Percentiles rank a stretch among this genome's conserved stretches.
Conservation (phyloP, 2,329 filamentous ascomycete genomes). For the Geosmithia morbida region DNA sequence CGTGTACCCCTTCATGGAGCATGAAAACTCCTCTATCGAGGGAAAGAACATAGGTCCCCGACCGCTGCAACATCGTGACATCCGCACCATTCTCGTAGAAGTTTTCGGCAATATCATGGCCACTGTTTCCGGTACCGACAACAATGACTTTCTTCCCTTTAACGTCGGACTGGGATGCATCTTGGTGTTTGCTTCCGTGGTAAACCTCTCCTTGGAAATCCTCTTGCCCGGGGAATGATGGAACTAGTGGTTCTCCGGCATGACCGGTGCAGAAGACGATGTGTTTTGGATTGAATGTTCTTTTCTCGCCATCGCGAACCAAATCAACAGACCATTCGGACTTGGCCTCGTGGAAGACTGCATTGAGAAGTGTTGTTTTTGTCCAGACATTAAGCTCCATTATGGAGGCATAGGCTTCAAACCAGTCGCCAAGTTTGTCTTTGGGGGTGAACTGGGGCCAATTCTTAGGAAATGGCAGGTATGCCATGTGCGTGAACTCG, state of each 20-base stretch:
- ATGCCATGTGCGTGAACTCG: constrained; percentile 43
- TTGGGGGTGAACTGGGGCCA: constrained; percentile 57
- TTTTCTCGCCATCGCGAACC: constrained; percentile 32
- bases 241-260: constrained; percentile 49
- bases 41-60: constrained; percentile 47
- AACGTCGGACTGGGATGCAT: constrained; percentile 26
- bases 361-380: constrained; percentile 9
- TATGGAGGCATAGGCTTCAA: constrained; percentile 44
- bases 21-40: constrained; percentile 20
- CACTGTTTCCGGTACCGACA: constrained; percentile 54
- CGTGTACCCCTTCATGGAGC: constrained; percentile 23
- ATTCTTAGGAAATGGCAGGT: constrained; percentile 41
- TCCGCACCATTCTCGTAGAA: constrained; percentile 51
- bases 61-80: constrained; percentile 56
- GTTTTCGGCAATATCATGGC: constrained; percentile 55
- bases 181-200: constrained; percentile 46
- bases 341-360: constrained; percentile 32
- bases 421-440: constrained; percentile 51
- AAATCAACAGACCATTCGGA: constrained; percentile 41
- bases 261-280: constrained; percentile 55
- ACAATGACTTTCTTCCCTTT: constrained; percentile 47
- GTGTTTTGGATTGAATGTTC: constrained; percentile 40
- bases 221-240: constrained; percentile 39
- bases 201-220: constrained; percentile 45
- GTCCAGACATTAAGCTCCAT: constrained; percentile 54